These are phyloP conservation scores for Fusarium scirpi DNA, from an alignment of 2,329 filamentous ascomycete genomes.

Conservation along the genomic window DNA sequence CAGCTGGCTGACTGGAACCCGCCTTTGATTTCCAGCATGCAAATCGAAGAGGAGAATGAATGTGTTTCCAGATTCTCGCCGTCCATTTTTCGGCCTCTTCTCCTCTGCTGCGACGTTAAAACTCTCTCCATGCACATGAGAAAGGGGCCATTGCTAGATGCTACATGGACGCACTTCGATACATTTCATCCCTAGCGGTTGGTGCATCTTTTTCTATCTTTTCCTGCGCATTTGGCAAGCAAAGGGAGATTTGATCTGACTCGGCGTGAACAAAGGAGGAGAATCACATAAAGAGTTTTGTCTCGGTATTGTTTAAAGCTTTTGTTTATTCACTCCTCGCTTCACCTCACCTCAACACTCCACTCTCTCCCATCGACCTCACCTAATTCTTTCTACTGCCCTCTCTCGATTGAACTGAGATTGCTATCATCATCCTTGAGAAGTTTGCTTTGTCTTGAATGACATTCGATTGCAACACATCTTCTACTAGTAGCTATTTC, in stretches of 20 bases:
- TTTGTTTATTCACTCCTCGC: conserved; percentile 20
- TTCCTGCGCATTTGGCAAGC: conserved; percentile 28
- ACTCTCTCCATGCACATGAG: background rate
- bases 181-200: conserved; percentile 1
- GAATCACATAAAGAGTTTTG: conserved; percentile 4
- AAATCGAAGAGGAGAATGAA: conserved; percentile 3
- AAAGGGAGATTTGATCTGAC: background rate
- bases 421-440: background rate
- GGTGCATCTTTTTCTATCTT: background rate
- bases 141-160: background rate
- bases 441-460: conserved; percentile 21
- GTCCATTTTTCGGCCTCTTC: background rate
- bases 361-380: background rate
- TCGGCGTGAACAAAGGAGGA: conserved; percentile 6
- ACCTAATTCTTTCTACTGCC: background rate
- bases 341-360: background rate
- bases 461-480: conserved; percentile 17
- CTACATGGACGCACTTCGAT: background rate
- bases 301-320: conserved; percentile 9
- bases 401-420: background rate
- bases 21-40: background rate
- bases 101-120: background rate
- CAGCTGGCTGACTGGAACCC: background rate
- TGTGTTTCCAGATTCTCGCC: background rate
- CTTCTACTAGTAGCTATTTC: conserved; percentile 20